Evolutionary conservation across 176 grass and related monocot species (phyloP).

Genomic region (Oryza glaberrima): DNA sequence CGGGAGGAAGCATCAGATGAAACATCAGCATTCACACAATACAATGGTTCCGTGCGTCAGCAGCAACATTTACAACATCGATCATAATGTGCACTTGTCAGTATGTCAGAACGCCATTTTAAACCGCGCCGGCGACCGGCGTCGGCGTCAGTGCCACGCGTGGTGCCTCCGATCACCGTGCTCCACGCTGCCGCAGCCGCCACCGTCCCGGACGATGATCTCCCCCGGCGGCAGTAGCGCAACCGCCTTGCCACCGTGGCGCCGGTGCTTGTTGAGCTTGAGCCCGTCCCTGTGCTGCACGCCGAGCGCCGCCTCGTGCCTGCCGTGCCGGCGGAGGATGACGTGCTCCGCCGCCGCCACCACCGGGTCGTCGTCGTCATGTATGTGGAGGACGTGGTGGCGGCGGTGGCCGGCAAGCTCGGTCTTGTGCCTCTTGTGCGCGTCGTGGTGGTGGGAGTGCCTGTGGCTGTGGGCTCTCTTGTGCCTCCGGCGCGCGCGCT

Average conservation of each 20-base stretch:
- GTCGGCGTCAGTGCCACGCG: no score
- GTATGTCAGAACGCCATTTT: no score
- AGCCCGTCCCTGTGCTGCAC: slow-evolving; percentile 33
- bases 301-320: slow-evolving; percentile 41
- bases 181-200: no score
- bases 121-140: no score
- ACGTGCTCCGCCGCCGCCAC: background rate
- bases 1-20: no score
- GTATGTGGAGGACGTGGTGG: slow-evolving; percentile 42
- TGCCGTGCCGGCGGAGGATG: slow-evolving; percentile 1
- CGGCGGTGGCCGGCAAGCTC: slow-evolving; percentile 15
- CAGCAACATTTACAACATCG: no score
- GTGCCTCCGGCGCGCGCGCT: slow-evolving; percentile 3
- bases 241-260: slow-evolving; percentile 38
- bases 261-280: slow-evolving; percentile 41
- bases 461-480: background rate
- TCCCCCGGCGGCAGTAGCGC: background rate
- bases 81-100: no score
- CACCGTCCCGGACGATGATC: no score
- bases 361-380: background rate
- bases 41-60: no score
- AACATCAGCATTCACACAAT: no score
- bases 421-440: slow-evolving; percentile 28
- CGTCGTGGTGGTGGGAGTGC: background rate
- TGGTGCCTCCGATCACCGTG: no score